These are phyloP conservation scores for Apophysomyces ossiformis DNA, from an alignment of 371 early-diverging fungal genomes.

Conservation along the genomic window DNA sequence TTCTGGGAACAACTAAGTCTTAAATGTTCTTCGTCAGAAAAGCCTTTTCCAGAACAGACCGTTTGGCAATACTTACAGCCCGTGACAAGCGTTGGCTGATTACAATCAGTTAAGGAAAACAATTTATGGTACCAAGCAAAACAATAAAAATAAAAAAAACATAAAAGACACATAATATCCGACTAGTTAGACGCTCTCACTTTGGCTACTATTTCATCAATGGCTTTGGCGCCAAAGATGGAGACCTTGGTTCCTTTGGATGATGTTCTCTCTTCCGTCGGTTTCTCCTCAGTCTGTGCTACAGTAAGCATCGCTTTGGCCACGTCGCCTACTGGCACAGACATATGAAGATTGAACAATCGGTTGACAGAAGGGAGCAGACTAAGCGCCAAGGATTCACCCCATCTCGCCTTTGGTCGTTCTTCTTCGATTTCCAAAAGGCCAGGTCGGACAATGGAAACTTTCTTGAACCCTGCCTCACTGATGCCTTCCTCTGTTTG, in stretches of 20 bases:
- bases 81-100: too few species aligned
- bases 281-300: conserved; percentile 1
- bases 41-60: too few species aligned
- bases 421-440: conserved; percentile 55
- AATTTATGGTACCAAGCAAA: too few species aligned
- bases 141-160: too few species aligned
- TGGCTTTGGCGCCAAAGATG: not conserved
- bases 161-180: too few species aligned
- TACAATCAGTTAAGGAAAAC: too few species aligned
- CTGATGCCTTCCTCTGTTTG: conserved; percentile 70
- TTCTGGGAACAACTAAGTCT: too few species aligned
- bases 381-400: conserved; percentile 21
- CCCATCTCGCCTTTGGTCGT: conserved; percentile 23
- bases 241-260: not conserved
- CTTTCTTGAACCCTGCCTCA: conserved; percentile 65
- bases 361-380: conserved; percentile 22
- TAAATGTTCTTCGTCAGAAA: too few species aligned
- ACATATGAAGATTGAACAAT: conserved; percentile 20
- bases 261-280: not conserved
- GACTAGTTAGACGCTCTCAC: not conserved
- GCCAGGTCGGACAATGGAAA: conserved; percentile 70
- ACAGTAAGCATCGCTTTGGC: conserved; percentile 44
- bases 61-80: too few species aligned
- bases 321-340: conserved; percentile 31
- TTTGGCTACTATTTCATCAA: not conserved